Base-by-base conservation (phyloP, 768 basidiomycete species). In the Tricholoma saponaceum region DNA sequence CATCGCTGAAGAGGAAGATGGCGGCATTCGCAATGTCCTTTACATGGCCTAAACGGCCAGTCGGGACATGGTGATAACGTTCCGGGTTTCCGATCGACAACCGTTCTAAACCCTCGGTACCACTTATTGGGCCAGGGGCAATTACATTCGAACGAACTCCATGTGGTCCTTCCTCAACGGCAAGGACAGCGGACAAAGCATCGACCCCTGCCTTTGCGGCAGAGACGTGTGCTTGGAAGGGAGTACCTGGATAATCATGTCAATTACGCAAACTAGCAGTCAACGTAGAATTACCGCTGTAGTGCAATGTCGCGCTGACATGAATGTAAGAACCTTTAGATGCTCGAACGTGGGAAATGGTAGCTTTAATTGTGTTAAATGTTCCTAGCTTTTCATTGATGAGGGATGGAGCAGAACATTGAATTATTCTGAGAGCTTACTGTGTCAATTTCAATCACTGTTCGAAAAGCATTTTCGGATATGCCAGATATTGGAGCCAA, bases 181-280 rank as follows among this genome's bases (percentile, higher is more conserved):
- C 94, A 25, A 98, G 73, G 2, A 92, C 94, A 1, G 81, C 79
- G 55, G 90, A 92, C 5, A 95, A 77, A 0, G 95, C 93, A 67
- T 99, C 95, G 33, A 98, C 84, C 16, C 82, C 96, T 0, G 96
- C 95, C 71, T 98, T 99, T 22, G 95, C 95, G 8, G 95, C 92
- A 12, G 92, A 92, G 12, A 96, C 93, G 66, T 98, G 96, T 7
- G 84, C 92, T 72, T 98, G 95, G 70, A 86, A 92, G 0, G 92
- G 90, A 7, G 85, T 85, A 10, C 78, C 92, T 90, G 64, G 54
- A 26, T 39, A 22, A 59, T n/a, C 58, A 30, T 47, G 9, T 62
- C 28, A 62, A 51, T 62, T 61, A 58, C 60, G 56, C 30, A 51
- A 47, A 47, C 28, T n/a, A 32, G 22, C 16, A 41, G 51, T 51